Conservation (phyloP, 345 rosid species). For the Eucalyptus melliodora region DNA sequence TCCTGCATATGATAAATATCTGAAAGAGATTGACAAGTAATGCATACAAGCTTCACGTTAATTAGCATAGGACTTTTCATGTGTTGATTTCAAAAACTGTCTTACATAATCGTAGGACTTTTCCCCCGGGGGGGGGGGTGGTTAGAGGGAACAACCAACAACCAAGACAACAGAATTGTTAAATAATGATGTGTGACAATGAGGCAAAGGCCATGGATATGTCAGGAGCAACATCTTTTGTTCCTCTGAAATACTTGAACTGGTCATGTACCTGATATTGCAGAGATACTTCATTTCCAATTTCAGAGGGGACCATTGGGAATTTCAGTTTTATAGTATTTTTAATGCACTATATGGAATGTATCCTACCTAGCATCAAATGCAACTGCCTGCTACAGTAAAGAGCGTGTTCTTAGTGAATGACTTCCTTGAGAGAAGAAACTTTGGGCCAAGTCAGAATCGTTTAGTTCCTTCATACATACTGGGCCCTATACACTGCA, state of each 20-base stretch:
- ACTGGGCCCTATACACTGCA: neutral
- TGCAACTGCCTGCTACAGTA: neutral
- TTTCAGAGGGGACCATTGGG: neutral
- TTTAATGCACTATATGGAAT: neutral
- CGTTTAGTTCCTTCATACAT: neutral
- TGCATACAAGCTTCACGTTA: neutral
- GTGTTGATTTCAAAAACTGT: neutral
- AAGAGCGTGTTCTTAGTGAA: neutral
- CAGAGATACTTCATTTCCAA: neutral
- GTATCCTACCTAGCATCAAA: neutral
- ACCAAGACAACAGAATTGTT: neutral
- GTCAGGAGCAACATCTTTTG: neutral
- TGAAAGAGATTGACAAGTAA: conserved; percentile 71
- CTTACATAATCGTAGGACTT: neutral
- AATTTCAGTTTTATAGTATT: neutral
- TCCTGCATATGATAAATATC: conserved; percentile 72
- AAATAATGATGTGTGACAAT: neutral
- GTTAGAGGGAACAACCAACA: neutral
- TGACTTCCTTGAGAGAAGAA: neutral
- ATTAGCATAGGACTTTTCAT: neutral
- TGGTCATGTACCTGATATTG: neutral
- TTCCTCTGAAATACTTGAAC: neutral
- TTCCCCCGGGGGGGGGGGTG: too few relatives aligned
- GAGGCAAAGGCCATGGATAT: neutral
- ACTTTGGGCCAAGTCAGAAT: neutral